These are phyloP conservation scores for Didymella segeticola DNA, from an alignment of 2,329 filamentous ascomycete genomes.

Conservation along the genomic window DNA sequence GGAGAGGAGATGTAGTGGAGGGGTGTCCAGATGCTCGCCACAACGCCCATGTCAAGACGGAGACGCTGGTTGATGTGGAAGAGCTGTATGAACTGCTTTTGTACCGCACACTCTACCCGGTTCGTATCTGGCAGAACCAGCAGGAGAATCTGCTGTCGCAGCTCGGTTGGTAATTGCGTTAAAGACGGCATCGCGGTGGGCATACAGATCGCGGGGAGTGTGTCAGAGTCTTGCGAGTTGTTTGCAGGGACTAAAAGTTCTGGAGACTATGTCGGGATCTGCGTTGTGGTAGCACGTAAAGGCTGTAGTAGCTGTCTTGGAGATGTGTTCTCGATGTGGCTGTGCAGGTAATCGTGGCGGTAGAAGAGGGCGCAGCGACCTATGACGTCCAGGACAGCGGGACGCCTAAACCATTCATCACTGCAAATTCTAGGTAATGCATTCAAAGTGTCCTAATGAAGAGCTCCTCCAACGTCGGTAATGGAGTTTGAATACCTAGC, in stretches of 20 bases:
- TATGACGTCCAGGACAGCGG: too few species aligned
- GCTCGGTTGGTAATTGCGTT: neutral
- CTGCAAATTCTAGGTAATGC: too few species aligned
- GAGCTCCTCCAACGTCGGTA: too few species aligned
- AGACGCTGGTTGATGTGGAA: conserved; percentile 1
- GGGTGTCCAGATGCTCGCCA: neutral
- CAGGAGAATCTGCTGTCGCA: conserved; percentile 5
- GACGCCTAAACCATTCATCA: too few species aligned
- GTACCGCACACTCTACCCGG: neutral
- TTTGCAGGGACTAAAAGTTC: too few species aligned
- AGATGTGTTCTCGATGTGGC: neutral
- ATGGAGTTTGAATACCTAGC: too few species aligned
- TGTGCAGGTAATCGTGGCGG: neutral
- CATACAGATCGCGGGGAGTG: too few species aligned
- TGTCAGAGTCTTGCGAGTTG: too few species aligned
- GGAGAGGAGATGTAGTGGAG: neutral
- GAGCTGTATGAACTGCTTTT: neutral
- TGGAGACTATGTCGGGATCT: too few species aligned
- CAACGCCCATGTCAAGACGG: neutral
- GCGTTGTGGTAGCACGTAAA: too few species aligned
- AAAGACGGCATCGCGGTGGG: neutral
- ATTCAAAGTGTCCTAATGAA: too few species aligned
- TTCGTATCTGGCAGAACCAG: neutral
- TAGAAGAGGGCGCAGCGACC: neutral
- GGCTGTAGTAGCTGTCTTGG: neutral